phyloP scores from a whole-genome alignment of 2,329 filamentous ascomycete species.

The Ceratocystis albifundus region DNA sequence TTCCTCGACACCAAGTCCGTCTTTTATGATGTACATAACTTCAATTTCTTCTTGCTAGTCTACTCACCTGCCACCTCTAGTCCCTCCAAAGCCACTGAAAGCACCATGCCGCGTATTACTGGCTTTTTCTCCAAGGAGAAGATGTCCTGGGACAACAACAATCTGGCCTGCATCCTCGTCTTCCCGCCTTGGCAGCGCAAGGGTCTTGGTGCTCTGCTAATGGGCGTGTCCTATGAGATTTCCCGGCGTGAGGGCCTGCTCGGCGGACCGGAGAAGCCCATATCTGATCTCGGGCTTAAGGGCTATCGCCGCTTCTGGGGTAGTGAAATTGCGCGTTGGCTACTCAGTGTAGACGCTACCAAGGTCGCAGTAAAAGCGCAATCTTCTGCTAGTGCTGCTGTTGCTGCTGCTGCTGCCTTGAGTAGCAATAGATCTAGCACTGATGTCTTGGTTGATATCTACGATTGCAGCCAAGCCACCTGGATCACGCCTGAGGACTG shows the following conservation, averaged over 20 bases:
- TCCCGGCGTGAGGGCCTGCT: conserved; percentile 71
- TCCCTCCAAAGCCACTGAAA: neutral
- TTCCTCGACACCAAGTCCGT: conserved; percentile 98
- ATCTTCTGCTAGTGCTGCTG: conserved; percentile 25
- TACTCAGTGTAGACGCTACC: conserved; percentile 32
- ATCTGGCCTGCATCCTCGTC: conserved; percentile 87
- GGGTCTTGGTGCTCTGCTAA: conserved; percentile 75
- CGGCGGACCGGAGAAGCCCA: conserved; percentile 86
- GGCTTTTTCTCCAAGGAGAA: conserved; percentile 99
- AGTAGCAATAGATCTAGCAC: neutral
- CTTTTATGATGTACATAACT: conserved; percentile 90
- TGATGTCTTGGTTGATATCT: conserved; percentile 50
- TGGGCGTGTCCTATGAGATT: conserved; percentile 88
- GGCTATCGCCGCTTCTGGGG: conserved; percentile 83
- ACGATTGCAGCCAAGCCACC: conserved; percentile 61
- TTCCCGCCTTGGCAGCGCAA: conserved; percentile 94
- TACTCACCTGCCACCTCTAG: conserved; percentile 43
- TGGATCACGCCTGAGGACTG: conserved; percentile 83
- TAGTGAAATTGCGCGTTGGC: conserved; percentile 65
- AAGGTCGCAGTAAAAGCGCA: conserved; percentile 26
- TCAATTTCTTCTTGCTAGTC: conserved; percentile 87
- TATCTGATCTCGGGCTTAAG: conserved; percentile 71
- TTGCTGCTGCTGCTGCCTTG: conserved; percentile 23
- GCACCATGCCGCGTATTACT: conserved; percentile 44
- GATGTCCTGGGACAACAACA: conserved; percentile 97